Evolutionary conservation across 805 yeast species (phyloP), one percentile per base, ranked within the genome.

Genomic region (Starmera caribaea): DNA sequence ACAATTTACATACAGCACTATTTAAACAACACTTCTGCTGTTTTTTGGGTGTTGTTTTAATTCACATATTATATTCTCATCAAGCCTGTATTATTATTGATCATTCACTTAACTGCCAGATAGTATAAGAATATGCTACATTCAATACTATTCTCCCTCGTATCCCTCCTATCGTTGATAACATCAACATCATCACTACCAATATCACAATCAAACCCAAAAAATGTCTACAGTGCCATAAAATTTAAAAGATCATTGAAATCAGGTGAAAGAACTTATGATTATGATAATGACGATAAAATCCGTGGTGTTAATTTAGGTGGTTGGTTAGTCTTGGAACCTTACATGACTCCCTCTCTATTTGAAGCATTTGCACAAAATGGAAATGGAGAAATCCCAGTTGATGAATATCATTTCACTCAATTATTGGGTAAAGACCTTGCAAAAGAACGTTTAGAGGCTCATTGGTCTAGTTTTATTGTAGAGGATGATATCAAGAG

Each of bases 241-340:
- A 5, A 38, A 38, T 41, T 53, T 36, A 49, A 44, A 36, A 31
- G 30, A 14, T 4, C 14, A n/a, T 30, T 21, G 6, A 21, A 21
- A 21, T 7, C 26, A 21, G 26, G 37, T 31, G 14, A 38, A 4
- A 2, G n/a, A 8, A 38, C 44, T 8, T 53, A 51, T 48, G 45
- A 49, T 38, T 53, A 54, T 38, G 38, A 40, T 8, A 35, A 17
- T 16, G 26, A 21, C 8, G 42, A 34, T 12, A 42, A 39, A 24
- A 38, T 54, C 17, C 57, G 72, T 33, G 96, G 96, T 50, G 87
- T 87, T 37, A 81, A 82, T 54, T 62, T 87, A 28, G 96, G 96
- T 45, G 95, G 95, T 35, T 87, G 96, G 96, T 70, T 87, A 38
- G 87, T 87, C 2, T 62, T 87, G 34, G 96, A 87, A 61, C 87